Evolutionary conservation across 768 basidiomycete genomes (phyloP), one percentile per base, ranked within the genome.

Genomic region (Artomyces pyxidatus): DNA sequence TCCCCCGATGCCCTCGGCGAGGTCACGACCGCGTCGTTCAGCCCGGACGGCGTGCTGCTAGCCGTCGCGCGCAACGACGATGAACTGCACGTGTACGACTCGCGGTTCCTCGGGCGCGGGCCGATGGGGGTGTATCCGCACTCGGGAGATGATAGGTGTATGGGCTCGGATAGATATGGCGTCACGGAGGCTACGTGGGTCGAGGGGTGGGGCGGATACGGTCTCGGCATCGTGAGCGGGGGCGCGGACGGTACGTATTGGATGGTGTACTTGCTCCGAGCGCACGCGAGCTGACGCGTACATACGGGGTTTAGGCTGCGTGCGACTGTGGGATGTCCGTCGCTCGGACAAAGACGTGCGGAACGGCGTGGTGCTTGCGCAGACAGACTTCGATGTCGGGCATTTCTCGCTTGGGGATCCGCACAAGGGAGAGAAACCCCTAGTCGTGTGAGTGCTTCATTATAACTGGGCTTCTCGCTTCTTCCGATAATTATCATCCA

Each of bases 351-450:
- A 56, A 35, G 55, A 50, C 32, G 26, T 45, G 16, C 25, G 16
- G 12, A 55, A 57, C 14, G 53, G 53, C 1, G 54, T 51, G 21
- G 50, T 55, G 5, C 40, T 57, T 7, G 53, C 47, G 10, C 47
- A 37, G 38, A 37, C 47, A n/a, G 30, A 52, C 30, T 48, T 48
- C 4, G 56, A 55, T 42, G 37, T 57, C 29, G 56, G 56, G 23
- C 54, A 57, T 19, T 57, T 57, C 40, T 55, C 56, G 11, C 41
- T 57, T 16, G 56, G 53, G 26, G 53, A 57, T 28, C 48, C 39
- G 17, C 38, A 22, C 22, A 47, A 10, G 2, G 50, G 56, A 28
- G 56, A 57, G 45, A 51, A 49, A 14, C 47, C 53, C 3, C 50
- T 57, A 7, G 53, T 57, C 27, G 26, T 57, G 56, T 57, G 26